phyloP scores from a whole-genome alignment of 1,284 basidiomycete species.

The Pisolithus thermaeus region DNA sequence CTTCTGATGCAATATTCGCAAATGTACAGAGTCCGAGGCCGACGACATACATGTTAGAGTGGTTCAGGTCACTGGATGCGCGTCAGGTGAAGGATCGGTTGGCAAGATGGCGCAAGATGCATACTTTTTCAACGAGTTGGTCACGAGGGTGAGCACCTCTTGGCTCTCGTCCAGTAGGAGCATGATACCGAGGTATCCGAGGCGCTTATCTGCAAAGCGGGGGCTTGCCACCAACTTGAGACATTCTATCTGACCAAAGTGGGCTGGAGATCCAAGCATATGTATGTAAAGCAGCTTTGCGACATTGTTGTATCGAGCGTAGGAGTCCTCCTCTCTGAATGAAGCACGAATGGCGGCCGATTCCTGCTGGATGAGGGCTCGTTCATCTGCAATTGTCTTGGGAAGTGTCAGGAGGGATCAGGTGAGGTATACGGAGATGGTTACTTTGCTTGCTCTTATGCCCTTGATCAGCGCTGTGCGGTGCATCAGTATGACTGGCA shows the following conservation, averaged over 20 bases:
- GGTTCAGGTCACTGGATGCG: constrained; percentile 91
- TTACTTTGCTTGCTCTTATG: constrained; percentile 87
- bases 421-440: constrained; percentile 8
- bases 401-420: constrained; percentile 18
- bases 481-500: constrained; percentile 14
- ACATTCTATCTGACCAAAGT: constrained; percentile 99
- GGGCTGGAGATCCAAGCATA: constrained; percentile 98
- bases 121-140: constrained; percentile 98
- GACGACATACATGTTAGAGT: constrained; percentile 98
- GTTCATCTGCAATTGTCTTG: constrained; percentile 97
- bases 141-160: constrained; percentile 95
- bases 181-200: constrained; percentile 99
- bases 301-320: constrained; percentile 93
- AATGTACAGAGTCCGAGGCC: constrained; percentile 97
- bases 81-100: constrained; percentile 4
- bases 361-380: constrained; percentile 96
- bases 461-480: constrained; percentile 86
- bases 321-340: constrained; percentile 95
- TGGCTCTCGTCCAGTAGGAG: constrained; percentile 96
- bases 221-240: constrained; percentile 98
- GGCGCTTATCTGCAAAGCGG: constrained; percentile 92
- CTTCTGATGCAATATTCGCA: constrained; percentile 98
- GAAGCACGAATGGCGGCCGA: constrained; percentile 96
- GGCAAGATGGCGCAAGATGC: constrained; percentile 24
- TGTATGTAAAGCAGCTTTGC: constrained; percentile 99